Evolutionary conservation across 2,329 filamentous ascomycete genomes (phyloP), one percentile per base, ranked within the genome.

Genomic region (Rhytidhysteron rufulum): DNA sequence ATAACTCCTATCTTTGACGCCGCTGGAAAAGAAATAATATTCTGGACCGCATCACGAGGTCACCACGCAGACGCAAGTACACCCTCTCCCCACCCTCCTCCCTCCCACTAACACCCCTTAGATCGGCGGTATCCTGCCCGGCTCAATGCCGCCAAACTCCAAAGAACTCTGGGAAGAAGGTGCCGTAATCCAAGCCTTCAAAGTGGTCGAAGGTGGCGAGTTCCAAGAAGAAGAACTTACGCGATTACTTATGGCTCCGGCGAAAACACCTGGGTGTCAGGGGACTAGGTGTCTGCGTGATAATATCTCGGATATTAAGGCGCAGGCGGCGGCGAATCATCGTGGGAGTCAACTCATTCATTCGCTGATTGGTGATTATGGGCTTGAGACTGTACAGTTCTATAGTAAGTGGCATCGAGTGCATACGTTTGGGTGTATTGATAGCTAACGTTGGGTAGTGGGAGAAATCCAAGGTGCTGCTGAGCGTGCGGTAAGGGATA

Each of bases 131-230:
- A n/a, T n/a, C n/a, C n/a, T 51, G 2, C 54, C 58, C 0, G 56
- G 55, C 0, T 66, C 63, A 2, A 67, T 69, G n/a, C n/a, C n/a
- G n/a, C n/a, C 71, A 2, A 70, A 69, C 19, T 71, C 67, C 3
- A 70, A 65, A 0, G 68, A 70, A 34, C 51, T 74, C 2, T 72
- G 65, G 60, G 66, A 74, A 45, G 71, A 74, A 48, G 71, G 71
- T 5, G 70, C 70, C 0, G 64, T 66, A 0, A 70, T 74, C 8
- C 63, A 70, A 37, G 66, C 67, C 1, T 65, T 69, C 41, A 68
- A 44, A 8, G 44, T 68, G 1, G 57, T 68, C 3, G 43, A 49
- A 4, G 45, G 58, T 10, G 66, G 62, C 0, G 31, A 50, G 0
- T 69, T 71, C 36, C 53, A 67, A 31, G 65, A 70, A 40, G 49